Evolutionary conservation across 495 filamentous ascomycete genomes (phyloP).

Genomic region (Podospora tetraspora): DNA sequence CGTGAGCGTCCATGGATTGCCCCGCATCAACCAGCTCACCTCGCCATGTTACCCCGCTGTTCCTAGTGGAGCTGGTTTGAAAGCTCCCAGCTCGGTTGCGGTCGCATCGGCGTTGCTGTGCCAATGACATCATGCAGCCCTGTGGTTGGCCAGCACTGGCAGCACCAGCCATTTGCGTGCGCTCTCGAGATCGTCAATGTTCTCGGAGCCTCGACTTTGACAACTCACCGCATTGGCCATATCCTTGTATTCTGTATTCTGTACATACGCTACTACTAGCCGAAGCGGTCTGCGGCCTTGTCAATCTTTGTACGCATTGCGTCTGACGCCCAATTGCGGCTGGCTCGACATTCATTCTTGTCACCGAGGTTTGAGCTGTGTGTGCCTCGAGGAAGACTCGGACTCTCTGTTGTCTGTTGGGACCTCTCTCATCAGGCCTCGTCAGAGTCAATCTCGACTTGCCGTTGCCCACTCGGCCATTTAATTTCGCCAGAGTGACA

Average conservation of each 20-base stretch:
- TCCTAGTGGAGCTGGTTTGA: background rate
- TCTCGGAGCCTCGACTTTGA: background rate
- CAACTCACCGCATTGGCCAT: background rate
- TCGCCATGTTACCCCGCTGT: slow-evolving; percentile 17
- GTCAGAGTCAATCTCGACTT: background rate
- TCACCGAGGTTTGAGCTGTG: background rate
- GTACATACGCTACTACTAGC: background rate
- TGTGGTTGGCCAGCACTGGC: slow-evolving; percentile 17
- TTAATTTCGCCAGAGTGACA: background rate
- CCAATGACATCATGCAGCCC: slow-evolving; percentile 24
- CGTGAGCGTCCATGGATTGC: slow-evolving; percentile 1
- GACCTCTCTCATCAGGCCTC: background rate
- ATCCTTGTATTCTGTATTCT: background rate
- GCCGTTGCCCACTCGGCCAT: background rate
- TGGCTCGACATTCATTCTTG: background rate
- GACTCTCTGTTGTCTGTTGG: too few relatives aligned
- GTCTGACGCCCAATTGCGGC: background rate
- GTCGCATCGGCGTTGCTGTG: slow-evolving; percentile 18
- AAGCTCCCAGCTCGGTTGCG: background rate
- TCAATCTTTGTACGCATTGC: background rate
- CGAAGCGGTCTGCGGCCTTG: background rate
- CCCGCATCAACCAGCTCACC: slow-evolving; percentile 1
- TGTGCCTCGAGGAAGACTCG: too few relatives aligned
- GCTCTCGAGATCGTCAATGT: background rate
- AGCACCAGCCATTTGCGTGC: background rate